A percentile compares a stretch with the other conserved stretches of the same genome.
phyloP scores from a whole-genome alignment of 225 moss, liverwort and hornwort species.

The Sphagnum contortum region DNA sequence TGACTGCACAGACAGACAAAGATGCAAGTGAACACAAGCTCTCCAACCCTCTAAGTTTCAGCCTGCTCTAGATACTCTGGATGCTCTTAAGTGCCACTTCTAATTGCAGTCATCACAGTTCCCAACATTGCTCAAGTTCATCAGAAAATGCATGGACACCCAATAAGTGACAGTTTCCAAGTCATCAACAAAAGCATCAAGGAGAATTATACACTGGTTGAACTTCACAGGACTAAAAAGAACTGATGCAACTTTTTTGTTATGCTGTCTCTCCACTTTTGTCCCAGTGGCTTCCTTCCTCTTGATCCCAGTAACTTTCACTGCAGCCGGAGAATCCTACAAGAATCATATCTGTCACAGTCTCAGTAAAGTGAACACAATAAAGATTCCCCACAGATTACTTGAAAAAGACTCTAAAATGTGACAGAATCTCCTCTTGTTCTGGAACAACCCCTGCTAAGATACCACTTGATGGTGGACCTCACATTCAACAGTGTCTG shows the following conservation, averaged over 20 bases:
- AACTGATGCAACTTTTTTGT: constrained; percentile 14
- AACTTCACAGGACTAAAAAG: constrained; percentile 21
- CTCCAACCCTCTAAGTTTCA: too few relatives aligned
- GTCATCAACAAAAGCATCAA: constrained; percentile 1
- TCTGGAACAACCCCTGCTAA: too few relatives aligned
- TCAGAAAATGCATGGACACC: not conserved
- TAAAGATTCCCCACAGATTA: too few relatives aligned
- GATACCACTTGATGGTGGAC: too few relatives aligned
- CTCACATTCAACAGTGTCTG: not conserved
- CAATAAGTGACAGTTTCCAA: constrained; percentile 1
- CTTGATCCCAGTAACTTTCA: constrained; percentile 18
- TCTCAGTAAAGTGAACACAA: not conserved
- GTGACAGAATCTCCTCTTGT: too few relatives aligned
- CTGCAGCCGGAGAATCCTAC: constrained; percentile 26
- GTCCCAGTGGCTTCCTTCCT: constrained; percentile 35
- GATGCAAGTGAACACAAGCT: too few relatives aligned
- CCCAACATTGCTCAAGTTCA: not conserved
- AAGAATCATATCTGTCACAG: constrained; percentile 6
- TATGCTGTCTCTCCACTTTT: constrained; percentile 20
- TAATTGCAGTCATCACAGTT: too few relatives aligned
- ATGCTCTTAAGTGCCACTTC: too few relatives aligned
- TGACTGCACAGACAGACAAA: not conserved
- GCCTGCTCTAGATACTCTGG: too few relatives aligned
- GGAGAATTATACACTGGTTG: constrained; percentile 24
- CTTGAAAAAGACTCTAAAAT: too few relatives aligned